Conservation (phyloP, 202 grass and related monocot genomes). For the Setaria italica region DNA sequence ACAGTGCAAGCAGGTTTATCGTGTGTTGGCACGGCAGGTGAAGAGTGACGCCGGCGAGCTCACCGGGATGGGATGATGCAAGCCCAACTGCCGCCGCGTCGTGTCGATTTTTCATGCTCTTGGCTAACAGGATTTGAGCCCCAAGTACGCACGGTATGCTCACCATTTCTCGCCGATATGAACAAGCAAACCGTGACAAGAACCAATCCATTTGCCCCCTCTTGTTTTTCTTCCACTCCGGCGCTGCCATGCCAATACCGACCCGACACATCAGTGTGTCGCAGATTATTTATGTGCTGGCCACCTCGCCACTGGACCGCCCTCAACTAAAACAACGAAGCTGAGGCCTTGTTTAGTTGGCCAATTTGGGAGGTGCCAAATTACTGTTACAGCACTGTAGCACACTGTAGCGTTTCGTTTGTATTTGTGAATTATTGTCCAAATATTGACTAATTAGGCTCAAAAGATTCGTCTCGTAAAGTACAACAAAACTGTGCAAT, state of each 20-base stretch:
- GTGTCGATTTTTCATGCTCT: not conserved
- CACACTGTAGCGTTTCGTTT: too few species aligned
- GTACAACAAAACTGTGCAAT: too few species aligned
- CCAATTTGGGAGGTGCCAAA: too few species aligned
- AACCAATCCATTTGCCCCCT: not conserved
- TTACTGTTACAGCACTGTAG: too few species aligned
- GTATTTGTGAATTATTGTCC: too few species aligned
- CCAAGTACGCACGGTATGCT: too few species aligned
- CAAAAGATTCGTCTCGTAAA: too few species aligned
- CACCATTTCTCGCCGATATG: too few species aligned
- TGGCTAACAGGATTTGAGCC: not conserved
- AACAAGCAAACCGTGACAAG: conserved; percentile 29
- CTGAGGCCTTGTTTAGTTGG: too few species aligned
- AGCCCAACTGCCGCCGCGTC: conserved; percentile 43
- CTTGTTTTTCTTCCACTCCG: not conserved
- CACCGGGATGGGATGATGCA: conserved; percentile 23
- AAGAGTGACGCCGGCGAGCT: conserved; percentile 14
- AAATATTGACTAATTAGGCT: too few species aligned
- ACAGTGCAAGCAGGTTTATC: not conserved
- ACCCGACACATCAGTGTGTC: conserved; percentile 31
- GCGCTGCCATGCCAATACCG: conserved; percentile 21
- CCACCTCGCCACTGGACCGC: conserved; percentile 37
- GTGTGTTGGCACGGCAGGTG: not conserved
- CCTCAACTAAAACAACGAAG: not conserved
- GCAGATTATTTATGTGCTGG: conserved; percentile 7